Evolutionary conservation across 306 rosid species (phyloP).

Genomic region (Dryas octopetala): DNA sequence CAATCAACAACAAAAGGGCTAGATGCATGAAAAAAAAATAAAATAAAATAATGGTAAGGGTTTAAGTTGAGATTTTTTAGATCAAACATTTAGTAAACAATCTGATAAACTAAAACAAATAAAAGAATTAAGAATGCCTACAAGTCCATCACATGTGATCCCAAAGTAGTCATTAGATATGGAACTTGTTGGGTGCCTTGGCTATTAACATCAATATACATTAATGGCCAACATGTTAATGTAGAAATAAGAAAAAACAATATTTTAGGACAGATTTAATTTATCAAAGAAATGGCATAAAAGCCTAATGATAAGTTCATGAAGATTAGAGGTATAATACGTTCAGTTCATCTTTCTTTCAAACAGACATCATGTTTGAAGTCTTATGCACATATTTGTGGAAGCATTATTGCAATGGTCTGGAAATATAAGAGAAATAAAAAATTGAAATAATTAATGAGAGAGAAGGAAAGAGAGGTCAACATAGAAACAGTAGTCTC

Average conservation of each 20-base stretch:
- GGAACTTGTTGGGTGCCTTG: not conserved
- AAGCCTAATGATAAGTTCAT: not conserved
- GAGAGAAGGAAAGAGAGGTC: not conserved
- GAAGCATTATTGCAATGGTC: slow-evolving; percentile 1
- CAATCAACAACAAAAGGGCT: slow-evolving; percentile 13
- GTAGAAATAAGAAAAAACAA: not conserved
- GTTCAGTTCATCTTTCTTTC: slow-evolving; percentile 1
- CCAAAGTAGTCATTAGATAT: not conserved
- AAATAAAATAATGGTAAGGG: not conserved
- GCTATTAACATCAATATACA: slow-evolving; percentile 1
- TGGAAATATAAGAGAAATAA: not conserved
- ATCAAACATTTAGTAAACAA: not conserved
- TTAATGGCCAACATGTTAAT: not conserved
- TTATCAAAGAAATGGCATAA: not conserved
- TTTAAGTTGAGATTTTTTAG: not conserved
- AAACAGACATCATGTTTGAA: not conserved
- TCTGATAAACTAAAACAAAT: not conserved
- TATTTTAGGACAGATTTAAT: not conserved
- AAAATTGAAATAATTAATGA: not conserved
- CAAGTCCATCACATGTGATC: not conserved
- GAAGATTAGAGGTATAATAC: not conserved
- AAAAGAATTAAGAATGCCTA: not conserved
- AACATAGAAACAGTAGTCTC: not conserved
- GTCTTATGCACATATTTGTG: not conserved
- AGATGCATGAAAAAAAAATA: not conserved